These are phyloP conservation scores for Fusarium poae DNA, from an alignment of 2,329 filamentous ascomycete species.

Conservation along the genomic window DNA sequence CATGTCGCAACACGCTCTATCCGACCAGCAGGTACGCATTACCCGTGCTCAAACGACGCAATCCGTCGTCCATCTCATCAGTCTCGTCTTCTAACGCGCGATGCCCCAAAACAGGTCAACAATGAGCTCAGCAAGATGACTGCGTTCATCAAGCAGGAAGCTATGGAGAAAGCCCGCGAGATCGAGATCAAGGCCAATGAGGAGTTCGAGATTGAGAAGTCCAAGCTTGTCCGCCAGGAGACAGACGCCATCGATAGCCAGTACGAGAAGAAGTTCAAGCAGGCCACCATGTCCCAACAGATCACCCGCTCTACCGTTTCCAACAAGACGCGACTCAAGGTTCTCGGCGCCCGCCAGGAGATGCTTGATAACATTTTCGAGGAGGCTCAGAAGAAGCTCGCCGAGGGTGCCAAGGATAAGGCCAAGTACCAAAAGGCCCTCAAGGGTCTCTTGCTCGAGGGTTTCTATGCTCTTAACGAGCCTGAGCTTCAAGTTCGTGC, in stretches of 20 bases:
- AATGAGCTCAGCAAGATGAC: constrained; percentile 99
- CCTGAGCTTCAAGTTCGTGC: constrained; percentile 79
- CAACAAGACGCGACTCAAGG: constrained; percentile 94
- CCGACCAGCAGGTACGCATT: constrained; percentile 88
- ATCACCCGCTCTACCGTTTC: constrained; percentile 95
- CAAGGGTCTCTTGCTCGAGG: constrained; percentile 87
- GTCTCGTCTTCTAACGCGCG: constrained; percentile 32
- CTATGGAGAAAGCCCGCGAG: constrained; percentile 94
- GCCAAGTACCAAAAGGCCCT: constrained; percentile 80
- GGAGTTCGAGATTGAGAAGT: constrained; percentile 99
- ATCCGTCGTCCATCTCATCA: constrained; percentile 30
- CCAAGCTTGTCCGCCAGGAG: constrained; percentile 96
- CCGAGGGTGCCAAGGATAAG: constrained; percentile 74
- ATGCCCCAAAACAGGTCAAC: constrained; percentile 75
- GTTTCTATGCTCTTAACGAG: constrained; percentile 89
- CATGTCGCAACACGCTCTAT: constrained; percentile 97
- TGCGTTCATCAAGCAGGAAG: constrained; percentile 99
- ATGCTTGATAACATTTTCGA: constrained; percentile 93
- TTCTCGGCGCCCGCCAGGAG: constrained; percentile 89
- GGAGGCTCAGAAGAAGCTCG: constrained; percentile 78
- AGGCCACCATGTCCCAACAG: constrained; percentile 97
- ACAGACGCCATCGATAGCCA: constrained; percentile 89
- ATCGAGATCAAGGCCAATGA: constrained; percentile 99
- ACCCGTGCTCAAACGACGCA: constrained; percentile 39
- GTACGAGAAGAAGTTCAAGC: constrained; percentile 99